Base-by-base conservation (phyloP, 441 rosid genomes). In the Gossypium trilobum region DNA sequence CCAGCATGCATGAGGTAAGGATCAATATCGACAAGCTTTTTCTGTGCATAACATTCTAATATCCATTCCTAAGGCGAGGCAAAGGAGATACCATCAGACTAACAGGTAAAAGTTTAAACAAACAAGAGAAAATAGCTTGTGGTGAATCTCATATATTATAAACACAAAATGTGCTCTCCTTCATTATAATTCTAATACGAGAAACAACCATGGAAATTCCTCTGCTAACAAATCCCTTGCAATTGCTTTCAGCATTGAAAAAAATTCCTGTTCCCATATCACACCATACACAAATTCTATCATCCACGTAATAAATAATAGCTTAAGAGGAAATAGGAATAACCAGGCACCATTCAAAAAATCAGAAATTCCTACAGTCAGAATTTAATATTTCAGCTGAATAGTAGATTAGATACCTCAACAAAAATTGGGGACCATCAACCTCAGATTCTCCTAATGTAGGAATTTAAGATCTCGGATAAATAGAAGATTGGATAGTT, bases 1-100 rank as follows among this genome's bases (percentile, higher is more conserved):
- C 99, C 99, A 59, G 87, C 83, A 82, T 87, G 87, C 96, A 95
- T 84, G 54, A 95, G 85, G 79, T 87, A 89, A 74, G 81, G 82
- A 74, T 89, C 96, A 48, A 95, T 87, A 77, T 88, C 97, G 29
- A 92, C 90, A 55, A 95, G 86, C 84, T 81, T 88, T 80, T 85
- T 88, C 76, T 78, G 88, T 48, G 64, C 75, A 82, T 89, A 80
- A 76, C 97, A 88, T 75, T 92, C 89, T 31, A 71, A 55, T 84
- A 92, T 86, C 98, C 97, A 95, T 14, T 88, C 98, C 99, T 95
- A 78, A 65, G 42, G 52, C 11, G 57, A 33, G 36, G 20, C 39
- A 77, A 76, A 72, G 11, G 19, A 71, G 46, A 39, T 19, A 52
- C 25, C 36, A 62, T 61, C 74, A 54, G 19, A 75, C 39, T 33